Evolutionary conservation across 1,284 basidiomycete genomes (phyloP).

Genomic region (Austroboletus rostrupii): DNA sequence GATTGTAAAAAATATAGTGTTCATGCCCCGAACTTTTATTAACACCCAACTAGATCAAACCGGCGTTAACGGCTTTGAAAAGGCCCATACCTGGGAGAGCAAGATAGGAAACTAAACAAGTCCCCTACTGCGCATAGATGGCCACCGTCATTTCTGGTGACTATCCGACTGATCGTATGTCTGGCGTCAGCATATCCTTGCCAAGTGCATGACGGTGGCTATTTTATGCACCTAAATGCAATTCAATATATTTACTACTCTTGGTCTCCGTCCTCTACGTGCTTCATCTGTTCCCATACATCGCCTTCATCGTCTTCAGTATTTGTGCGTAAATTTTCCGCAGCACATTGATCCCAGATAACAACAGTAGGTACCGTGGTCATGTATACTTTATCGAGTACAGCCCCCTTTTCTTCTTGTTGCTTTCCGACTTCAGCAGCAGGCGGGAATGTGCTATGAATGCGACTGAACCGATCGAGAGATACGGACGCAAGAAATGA

Average conservation of each 20-base stretch:
- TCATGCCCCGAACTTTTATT: background rate
- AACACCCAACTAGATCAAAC: conserved; percentile 51
- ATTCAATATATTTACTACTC: conserved; percentile 2
- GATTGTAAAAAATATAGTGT: conserved; percentile 58
- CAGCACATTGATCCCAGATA: conserved; percentile 48
- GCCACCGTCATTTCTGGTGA: background rate
- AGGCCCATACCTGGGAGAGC: conserved; percentile 84
- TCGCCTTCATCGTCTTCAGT: conserved; percentile 27
- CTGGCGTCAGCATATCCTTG: background rate
- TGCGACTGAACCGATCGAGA: conserved; percentile 68
- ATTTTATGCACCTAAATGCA: background rate
- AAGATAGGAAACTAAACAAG: conserved; percentile 55
- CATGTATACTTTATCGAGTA: conserved; percentile 67
- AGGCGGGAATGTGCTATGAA: conserved; percentile 65
- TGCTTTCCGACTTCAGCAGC: conserved; percentile 47
- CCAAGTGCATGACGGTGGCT: background rate
- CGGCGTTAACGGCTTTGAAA: conserved; percentile 87
- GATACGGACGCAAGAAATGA: conserved; percentile 54
- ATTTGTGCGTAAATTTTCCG: background rate
- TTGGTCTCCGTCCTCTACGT: conserved; percentile 38
- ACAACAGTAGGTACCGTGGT: conserved; percentile 63
- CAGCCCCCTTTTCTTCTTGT: conserved; percentile 59
- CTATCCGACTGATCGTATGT: background rate
- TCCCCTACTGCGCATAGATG: background rate
- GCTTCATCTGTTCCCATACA: conserved; percentile 46